phyloP scores from a whole-genome alignment of 495 filamentous ascomycete species.

The Daldinia loculata region DNA sequence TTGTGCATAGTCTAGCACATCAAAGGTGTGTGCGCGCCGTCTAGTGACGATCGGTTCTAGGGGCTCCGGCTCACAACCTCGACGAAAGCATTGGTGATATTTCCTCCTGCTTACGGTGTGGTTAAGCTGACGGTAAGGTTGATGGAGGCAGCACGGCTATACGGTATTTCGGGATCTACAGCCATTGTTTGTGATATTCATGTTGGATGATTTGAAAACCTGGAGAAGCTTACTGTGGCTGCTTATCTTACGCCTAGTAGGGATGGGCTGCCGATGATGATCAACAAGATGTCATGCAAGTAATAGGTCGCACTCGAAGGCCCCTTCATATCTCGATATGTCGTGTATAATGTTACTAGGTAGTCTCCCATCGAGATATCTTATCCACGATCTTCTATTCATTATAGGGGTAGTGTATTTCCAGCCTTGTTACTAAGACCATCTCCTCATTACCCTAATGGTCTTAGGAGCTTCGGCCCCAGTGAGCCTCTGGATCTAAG shows the following conservation, averaged over 20 bases:
- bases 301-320: conserved; percentile 28
- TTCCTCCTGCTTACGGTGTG: background rate
- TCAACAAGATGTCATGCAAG: conserved; percentile 35
- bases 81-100: conserved; percentile 11
- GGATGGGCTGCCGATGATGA: conserved; percentile 26
- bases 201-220: conserved; percentile 7
- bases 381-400: background rate
- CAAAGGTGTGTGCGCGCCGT: conserved; percentile 9
- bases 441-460: conserved; percentile 2
- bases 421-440: conserved; percentile 5
- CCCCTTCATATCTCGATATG: conserved; percentile 7
- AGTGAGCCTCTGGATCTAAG: conserved; percentile 17
- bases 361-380: conserved; percentile 1
- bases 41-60: conserved; percentile 19
- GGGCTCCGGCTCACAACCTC: conserved; percentile 22
- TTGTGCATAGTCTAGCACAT: conserved; percentile 11
- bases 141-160: conserved; percentile 18
- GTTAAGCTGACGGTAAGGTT: conserved; percentile 25
- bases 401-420: background rate
- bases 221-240: conserved; percentile 18
- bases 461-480: conserved; percentile 6
- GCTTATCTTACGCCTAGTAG: conserved; percentile 28
- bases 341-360: conserved; percentile 3
- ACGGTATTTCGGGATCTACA: conserved; percentile 22
- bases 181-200: conserved; percentile 21